Conservation (phyloP, 2,329 filamentous ascomycete genomes). For the Exophiala mesophila region DNA sequence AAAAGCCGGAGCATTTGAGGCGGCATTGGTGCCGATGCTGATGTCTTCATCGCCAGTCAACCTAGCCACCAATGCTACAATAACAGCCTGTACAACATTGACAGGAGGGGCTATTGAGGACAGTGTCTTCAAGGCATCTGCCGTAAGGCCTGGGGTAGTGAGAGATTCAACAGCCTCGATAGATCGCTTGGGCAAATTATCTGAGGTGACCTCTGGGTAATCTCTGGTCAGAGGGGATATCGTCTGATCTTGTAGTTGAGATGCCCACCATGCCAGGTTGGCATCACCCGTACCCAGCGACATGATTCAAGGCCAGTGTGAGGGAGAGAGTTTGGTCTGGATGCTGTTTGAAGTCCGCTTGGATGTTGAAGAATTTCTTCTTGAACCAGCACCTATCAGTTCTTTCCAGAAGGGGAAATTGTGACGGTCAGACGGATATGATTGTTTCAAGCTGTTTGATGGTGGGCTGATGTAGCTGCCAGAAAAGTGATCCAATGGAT, state of each 20-base stretch:
- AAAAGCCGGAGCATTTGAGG: slow-evolving; percentile 42
- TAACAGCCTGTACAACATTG: slow-evolving; percentile 40
- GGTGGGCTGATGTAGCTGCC: too few relatives aligned
- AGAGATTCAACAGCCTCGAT: slow-evolving; percentile 43
- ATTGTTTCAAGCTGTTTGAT: too few relatives aligned
- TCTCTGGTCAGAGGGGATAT: slow-evolving; percentile 42
- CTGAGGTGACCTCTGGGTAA: slow-evolving; percentile 36
- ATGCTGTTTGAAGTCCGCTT: too few relatives aligned
- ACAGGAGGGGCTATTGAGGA: slow-evolving; percentile 34
- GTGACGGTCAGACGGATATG: too few relatives aligned
- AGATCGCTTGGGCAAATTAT: slow-evolving; percentile 32
- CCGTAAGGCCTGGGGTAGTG: slow-evolving; percentile 33
- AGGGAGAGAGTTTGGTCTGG: too few relatives aligned
- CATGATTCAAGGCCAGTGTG: slow-evolving; percentile 9
- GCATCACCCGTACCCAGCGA: slow-evolving; percentile 5
- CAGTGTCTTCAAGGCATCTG: slow-evolving; percentile 37
- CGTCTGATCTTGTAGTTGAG: slow-evolving; percentile 39
- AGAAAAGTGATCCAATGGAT: too few relatives aligned
- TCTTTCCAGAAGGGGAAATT: too few relatives aligned
- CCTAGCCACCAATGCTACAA: slow-evolving; percentile 41
- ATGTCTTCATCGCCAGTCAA: slow-evolving; percentile 48
- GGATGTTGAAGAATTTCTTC: too few relatives aligned
- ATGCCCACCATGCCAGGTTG: slow-evolving; percentile 39
- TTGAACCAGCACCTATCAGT: too few relatives aligned
- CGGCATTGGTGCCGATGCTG: slow-evolving; percentile 41